phyloP scores from a whole-genome alignment of 2,329 filamentous ascomycete genomes.

The Phialophora expanda region DNA sequence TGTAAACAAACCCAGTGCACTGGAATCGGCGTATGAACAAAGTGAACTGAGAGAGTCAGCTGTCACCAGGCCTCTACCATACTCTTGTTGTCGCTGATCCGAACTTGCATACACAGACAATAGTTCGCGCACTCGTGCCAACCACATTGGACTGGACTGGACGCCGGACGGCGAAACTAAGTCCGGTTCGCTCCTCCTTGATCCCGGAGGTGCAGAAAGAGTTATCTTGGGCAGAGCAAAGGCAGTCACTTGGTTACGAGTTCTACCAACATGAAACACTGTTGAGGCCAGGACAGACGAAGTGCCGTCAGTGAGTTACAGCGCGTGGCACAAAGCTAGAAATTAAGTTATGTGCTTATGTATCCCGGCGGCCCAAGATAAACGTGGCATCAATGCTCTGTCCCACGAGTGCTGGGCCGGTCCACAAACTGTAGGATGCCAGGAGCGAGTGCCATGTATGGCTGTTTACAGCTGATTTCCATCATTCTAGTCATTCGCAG shows the following conservation, averaged over 20 bases:
- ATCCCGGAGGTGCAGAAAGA: not conserved
- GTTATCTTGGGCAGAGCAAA: not conserved
- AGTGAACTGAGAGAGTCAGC: too few species aligned
- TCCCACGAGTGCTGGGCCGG: not conserved
- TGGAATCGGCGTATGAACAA: not conserved
- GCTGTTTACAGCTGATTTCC: not conserved
- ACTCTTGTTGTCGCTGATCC: not conserved
- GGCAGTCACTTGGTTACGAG: not conserved
- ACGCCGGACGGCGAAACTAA: too few species aligned
- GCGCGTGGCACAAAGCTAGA: not conserved
- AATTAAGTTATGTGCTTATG: not conserved
- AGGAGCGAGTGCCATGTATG: too few species aligned
- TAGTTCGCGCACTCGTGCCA: not conserved
- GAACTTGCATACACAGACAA: not conserved
- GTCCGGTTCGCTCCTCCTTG: too few species aligned
- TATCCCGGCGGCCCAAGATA: not conserved
- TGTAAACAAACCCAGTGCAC: not conserved
- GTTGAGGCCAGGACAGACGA: not conserved
- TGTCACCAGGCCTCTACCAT: not conserved
- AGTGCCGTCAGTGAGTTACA: not conserved
- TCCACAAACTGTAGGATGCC: not conserved
- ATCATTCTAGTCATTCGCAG: not conserved
- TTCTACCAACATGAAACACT: not conserved
- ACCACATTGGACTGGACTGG: not conserved
- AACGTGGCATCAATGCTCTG: not conserved